phyloP scores from a whole-genome alignment of 73 alveolate species.

The Tetrahymena elliotti region DNA sequence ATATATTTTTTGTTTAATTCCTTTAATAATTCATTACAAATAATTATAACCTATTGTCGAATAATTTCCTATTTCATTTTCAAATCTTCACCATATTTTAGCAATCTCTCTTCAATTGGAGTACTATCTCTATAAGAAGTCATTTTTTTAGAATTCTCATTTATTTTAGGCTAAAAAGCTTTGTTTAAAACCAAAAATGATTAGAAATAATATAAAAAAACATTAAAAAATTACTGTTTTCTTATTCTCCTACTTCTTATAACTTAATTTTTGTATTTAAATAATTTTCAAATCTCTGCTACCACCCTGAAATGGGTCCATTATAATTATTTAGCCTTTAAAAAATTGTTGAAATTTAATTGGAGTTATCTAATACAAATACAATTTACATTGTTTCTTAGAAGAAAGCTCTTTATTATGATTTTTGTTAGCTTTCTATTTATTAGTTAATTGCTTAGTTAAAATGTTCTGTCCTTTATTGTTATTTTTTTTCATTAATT shows the following conservation, averaged over 20 bases:
- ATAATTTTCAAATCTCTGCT: not conserved
- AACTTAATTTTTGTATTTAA: not conserved
- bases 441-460: not conserved
- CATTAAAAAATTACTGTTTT: not conserved
- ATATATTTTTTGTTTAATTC: not conserved
- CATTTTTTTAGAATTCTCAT: not conserved
- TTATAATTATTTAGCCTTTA: not conserved
- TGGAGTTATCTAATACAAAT: not conserved
- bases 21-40: not conserved
- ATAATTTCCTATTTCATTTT: not conserved
- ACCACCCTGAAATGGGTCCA: not conserved
- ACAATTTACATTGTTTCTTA: not conserved
- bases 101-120: not conserved
- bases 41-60: not conserved
- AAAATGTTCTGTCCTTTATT: not conserved
- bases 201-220: not conserved
- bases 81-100: not conserved
- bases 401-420: not conserved
- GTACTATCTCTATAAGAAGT: not conserved
- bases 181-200: not conserved
- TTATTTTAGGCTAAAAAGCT: not conserved
- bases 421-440: not conserved
- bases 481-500: not conserved
- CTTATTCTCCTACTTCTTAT: not conserved
- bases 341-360: not conserved